Evolutionary conservation across 2,329 filamentous ascomycete species (phyloP).

Genomic region (Botrytis medusae): DNA sequence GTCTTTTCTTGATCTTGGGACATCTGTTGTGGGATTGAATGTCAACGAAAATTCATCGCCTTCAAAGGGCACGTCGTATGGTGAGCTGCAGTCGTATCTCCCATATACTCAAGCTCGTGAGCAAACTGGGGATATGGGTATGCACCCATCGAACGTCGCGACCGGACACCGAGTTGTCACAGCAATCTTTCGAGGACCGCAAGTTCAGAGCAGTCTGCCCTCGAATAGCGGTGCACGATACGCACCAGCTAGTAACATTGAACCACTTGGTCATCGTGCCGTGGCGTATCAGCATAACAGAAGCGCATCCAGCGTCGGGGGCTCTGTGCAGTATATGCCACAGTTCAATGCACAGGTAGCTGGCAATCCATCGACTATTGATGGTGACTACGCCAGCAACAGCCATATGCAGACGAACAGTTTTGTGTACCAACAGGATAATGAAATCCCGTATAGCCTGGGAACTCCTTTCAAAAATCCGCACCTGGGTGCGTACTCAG

Average conservation of each 20-base stretch:
- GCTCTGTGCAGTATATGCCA: neutral
- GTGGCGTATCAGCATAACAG: fast-evolving
- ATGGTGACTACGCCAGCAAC: neutral
- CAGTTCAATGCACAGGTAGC: neutral
- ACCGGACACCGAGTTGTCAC: neutral
- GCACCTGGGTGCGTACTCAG: neutral
- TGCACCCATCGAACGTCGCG: fast-evolving
- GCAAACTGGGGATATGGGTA: fast-evolving
- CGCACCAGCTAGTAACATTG: fast-evolving
- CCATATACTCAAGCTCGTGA: neutral
- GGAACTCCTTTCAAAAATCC: fast-evolving
- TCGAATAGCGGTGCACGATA: neutral
- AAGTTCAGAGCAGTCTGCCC: neutral
- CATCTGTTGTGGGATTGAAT: neutral
- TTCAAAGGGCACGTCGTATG: fast-evolving
- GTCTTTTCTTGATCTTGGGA: neutral
- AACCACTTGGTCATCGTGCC: neutral
- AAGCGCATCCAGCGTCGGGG: neutral
- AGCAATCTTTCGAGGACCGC: neutral
- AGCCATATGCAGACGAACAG: no score
- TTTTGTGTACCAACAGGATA: fast-evolving
- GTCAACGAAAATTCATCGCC: fast-evolving
- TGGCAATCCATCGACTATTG: fast-evolving
- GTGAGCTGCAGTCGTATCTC: fast-evolving
- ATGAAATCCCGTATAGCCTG: fast-evolving